A percentile compares a stretch with the other conserved stretches of the same genome.
These are phyloP conservation scores for Amauroascus niger DNA, from an alignment of 2,329 filamentous ascomycete genomes.

Conservation along the genomic window DNA sequence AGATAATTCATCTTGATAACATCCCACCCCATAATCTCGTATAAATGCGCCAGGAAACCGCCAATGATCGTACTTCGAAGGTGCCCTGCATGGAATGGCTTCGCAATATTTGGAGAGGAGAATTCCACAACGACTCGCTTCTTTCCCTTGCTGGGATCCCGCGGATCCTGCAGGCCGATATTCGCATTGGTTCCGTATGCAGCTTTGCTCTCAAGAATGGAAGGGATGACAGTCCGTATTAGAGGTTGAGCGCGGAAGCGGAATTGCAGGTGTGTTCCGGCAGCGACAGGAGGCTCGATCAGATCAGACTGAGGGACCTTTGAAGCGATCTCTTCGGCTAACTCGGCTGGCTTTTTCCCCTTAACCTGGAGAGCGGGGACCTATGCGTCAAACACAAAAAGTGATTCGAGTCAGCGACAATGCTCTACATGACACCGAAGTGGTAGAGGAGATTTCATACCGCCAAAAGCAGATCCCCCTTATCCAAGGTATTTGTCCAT, in stretches of 20 bases:
- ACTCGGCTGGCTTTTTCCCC: constrained; percentile 50
- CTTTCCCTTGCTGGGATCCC: constrained; percentile 45
- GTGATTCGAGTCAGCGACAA: neutral
- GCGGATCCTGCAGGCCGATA: constrained; percentile 50
- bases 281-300: constrained; percentile 45
- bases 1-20: constrained; percentile 57
- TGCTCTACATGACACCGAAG: neutral
- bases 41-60: constrained; percentile 54
- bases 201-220: constrained; percentile 49
- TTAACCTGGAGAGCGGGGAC: constrained; percentile 40
- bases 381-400: constrained; percentile 18
- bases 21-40: constrained; percentile 52
- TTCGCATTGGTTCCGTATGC: constrained; percentile 53
- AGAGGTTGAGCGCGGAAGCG: constrained; percentile 54
- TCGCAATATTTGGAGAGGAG: constrained; percentile 58
- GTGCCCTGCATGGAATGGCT: constrained; percentile 57
- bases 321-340: constrained; percentile 47
- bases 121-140: constrained; percentile 57
- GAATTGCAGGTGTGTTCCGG: constrained; percentile 54
- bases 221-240: constrained; percentile 48
- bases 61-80: constrained; percentile 58
- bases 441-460: constrained; percentile 21
- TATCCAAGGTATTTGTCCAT: constrained; percentile 40
- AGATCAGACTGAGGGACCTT: constrained; percentile 51
- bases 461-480: constrained; percentile 39